A percentile compares a stretch with the other conserved stretches of the same genome.
Evolutionary conservation across 2,329 filamentous ascomycete species (phyloP).

Genomic region (Alternaria infectoria): DNA sequence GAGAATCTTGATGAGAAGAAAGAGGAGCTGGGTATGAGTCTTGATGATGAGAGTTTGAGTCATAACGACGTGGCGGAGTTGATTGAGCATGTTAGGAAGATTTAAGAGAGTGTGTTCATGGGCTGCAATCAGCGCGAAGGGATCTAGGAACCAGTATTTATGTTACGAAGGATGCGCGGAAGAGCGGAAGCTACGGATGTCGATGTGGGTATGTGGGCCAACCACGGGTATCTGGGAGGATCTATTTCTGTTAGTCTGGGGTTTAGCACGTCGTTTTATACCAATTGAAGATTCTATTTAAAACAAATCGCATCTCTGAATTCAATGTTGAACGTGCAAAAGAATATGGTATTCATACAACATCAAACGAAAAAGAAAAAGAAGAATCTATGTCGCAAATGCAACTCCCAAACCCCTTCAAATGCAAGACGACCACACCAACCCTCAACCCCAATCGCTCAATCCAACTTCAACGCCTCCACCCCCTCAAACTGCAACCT

Average conservation of each 20-base stretch:
- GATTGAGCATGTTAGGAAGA: slow-evolving; percentile 1
- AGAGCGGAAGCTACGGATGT: not conserved
- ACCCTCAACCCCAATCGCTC: not conserved
- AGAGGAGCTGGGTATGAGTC: slow-evolving; percentile 4
- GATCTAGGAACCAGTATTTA: not conserved
- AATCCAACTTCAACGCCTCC: slow-evolving; percentile 20
- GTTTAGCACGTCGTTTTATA: not conserved
- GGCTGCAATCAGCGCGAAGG: not conserved
- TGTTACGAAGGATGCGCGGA: not conserved
- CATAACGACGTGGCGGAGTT: slow-evolving; percentile 6
- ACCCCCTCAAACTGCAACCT: slow-evolving; percentile 35
- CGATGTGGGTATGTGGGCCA: not conserved
- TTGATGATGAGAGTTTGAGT: not conserved
- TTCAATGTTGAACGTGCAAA: not conserved
- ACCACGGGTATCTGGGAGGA: not conserved
- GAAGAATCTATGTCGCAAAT: not conserved
- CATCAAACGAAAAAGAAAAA: not conserved
- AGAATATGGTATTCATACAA: not conserved
- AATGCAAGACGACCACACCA: not conserved
- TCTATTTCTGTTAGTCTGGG: not conserved
- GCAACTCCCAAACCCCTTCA: not conserved
- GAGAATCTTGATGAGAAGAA: not conserved
- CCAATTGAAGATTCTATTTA: not conserved
- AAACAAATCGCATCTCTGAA: accelerated
- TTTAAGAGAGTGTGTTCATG: not conserved